Evolutionary conservation across 139 green algal species (phyloP).

Genomic region (Chlamydomonas asymmetrica): DNA sequence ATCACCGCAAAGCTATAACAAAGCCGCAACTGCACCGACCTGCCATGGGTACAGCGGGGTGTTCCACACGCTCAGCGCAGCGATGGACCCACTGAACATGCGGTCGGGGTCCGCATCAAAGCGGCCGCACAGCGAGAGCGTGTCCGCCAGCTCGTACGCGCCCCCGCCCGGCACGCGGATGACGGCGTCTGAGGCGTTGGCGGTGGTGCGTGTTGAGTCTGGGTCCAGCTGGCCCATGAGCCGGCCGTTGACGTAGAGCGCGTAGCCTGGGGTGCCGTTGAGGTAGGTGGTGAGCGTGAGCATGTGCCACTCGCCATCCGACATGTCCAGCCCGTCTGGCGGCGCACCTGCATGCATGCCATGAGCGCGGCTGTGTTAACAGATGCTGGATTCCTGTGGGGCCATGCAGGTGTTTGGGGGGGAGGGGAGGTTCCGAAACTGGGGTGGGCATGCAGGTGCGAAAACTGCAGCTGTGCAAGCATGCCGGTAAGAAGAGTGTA

Average conservation of each 20-base stretch:
- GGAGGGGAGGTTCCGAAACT: no score
- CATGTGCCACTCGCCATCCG: conserved; percentile 70
- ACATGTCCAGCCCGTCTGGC: conserved; percentile 26
- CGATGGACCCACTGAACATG: conserved; percentile 34
- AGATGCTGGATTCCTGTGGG: no score
- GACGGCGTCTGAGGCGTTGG: conserved; percentile 2
- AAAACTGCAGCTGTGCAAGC: no score
- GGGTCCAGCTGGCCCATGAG: conserved; percentile 34
- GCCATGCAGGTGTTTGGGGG: no score
- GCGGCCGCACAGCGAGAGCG: conserved; percentile 53
- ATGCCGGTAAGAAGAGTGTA: no score
- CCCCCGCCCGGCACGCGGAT: conserved; percentile 26
- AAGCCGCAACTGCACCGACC: no score
- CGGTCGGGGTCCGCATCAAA: conserved; percentile 45
- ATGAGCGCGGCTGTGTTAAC: no score
- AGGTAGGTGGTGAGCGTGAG: conserved; percentile 51
- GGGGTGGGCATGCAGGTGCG: no score
- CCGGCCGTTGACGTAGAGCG: conserved; percentile 50
- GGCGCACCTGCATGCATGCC: not conserved
- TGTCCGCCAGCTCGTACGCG: conserved; percentile 33
- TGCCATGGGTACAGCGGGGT: conserved; percentile 21
- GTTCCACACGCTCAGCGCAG: conserved; percentile 39
- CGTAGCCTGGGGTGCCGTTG: conserved; percentile 33
- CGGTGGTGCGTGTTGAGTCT: conserved; percentile 10
- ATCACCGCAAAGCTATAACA: no score